phyloP scores from a whole-genome alignment of 1,139 yeast species.

The Diutina rugosa region DNA sequence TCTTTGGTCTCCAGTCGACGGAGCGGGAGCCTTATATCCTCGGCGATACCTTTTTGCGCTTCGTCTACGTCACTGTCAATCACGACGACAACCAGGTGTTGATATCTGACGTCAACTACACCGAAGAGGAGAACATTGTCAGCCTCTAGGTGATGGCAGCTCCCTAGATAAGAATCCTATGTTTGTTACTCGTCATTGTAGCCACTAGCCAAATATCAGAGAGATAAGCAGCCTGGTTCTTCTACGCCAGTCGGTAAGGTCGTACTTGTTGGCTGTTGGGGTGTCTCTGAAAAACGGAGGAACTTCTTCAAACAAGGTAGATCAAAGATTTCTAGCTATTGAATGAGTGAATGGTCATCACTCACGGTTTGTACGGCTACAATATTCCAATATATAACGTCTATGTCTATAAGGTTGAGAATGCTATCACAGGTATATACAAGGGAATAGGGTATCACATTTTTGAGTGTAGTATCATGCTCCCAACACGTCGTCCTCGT shows the following conservation, averaged over 20 bases:
- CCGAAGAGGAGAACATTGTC: neutral
- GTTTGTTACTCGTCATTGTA: too few species aligned
- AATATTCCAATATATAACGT: neutral
- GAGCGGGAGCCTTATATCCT: neutral
- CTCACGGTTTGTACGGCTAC: neutral
- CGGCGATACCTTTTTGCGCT: neutral
- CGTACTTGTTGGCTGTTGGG: too few species aligned
- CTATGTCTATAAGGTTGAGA: neutral
- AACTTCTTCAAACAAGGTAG: too few species aligned
- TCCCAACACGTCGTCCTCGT: slow-evolving; percentile 4
- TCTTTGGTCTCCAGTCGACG: neutral
- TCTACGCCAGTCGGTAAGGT: too few species aligned
- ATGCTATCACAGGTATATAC: neutral
- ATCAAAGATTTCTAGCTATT: too few species aligned
- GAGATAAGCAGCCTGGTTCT: too few species aligned
- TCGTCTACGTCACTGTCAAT: neutral
- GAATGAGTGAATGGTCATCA: too few species aligned
- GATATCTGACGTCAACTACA: neutral
- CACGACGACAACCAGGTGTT: neutral
- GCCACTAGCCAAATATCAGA: too few species aligned
- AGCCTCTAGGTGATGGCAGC: too few species aligned
- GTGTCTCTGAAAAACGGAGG: too few species aligned
- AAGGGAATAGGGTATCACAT: neutral
- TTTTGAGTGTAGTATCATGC: neutral
- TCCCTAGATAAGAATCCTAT: too few species aligned